These are phyloP conservation scores for Neurospora sp. DNA, from an alignment of 495 filamentous ascomycete genomes.

Conservation along the genomic window DNA sequence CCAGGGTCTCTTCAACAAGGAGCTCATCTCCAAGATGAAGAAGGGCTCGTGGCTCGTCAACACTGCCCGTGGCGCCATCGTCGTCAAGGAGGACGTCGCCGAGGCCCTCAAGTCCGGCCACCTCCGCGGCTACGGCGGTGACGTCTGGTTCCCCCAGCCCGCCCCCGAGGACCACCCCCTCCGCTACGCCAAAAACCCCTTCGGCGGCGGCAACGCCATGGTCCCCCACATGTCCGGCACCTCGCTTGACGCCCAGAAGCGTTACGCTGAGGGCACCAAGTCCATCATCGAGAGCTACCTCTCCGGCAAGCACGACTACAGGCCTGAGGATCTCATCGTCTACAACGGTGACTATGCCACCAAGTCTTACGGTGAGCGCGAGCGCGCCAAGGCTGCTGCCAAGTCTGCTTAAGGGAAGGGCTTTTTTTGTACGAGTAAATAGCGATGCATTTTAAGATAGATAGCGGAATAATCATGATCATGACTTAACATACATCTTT, in stretches of 20 bases:
- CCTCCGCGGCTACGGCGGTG: constrained; percentile 93
- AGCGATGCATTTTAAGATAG: neutral
- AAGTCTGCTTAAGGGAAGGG: neutral
- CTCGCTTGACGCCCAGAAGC: constrained; percentile 91
- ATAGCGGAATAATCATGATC: neutral
- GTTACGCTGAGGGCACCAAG: constrained; percentile 87
- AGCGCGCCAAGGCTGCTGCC: constrained; percentile 5
- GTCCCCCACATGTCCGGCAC: constrained; percentile 98
- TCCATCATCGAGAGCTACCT: constrained; percentile 85
- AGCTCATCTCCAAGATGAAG: constrained; percentile 99
- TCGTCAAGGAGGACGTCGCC: constrained; percentile 98
- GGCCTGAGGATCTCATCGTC: constrained; percentile 85
- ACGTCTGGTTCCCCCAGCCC: constrained; percentile 77
- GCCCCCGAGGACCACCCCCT: constrained; percentile 91
- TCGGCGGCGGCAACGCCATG: constrained; percentile 96
- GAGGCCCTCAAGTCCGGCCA: constrained; percentile 88
- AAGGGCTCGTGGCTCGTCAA: constrained; percentile 92
- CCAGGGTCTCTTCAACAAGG: constrained; percentile 94
- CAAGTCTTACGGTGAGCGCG: constrained; percentile 83
- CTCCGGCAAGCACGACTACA: constrained; percentile 76
- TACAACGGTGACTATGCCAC: constrained; percentile 88
- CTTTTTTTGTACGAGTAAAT: neutral
- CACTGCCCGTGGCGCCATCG: constrained; percentile 96
- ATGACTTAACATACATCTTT: neutral
- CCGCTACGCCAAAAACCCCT: constrained; percentile 86